Evolutionary conservation across 1,284 basidiomycete species (phyloP).

Genomic region (Sphaerobolus stellatus): DNA sequence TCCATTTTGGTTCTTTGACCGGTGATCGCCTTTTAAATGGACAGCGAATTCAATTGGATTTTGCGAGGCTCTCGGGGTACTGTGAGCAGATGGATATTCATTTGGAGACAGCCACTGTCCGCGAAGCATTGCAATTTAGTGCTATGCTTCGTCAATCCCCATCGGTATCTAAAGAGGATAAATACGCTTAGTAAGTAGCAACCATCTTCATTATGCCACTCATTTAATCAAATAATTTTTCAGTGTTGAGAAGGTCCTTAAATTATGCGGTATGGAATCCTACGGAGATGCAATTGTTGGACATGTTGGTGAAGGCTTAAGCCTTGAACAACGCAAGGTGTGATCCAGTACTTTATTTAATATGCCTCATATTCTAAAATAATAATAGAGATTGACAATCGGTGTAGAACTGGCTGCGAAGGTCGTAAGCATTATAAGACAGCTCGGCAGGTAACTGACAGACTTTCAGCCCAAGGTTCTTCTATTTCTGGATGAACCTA

Average conservation of each 20-base stretch:
- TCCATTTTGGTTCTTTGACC: constrained; percentile 74
- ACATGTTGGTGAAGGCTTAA: constrained; percentile 54
- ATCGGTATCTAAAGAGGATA: constrained; percentile 65
- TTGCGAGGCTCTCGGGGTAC: constrained; percentile 77
- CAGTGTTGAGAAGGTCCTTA: constrained; percentile 73
- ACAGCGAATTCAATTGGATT: constrained; percentile 64
- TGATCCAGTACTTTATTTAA: neutral
- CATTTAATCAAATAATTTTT: constrained; percentile 35
- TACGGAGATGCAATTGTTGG: constrained; percentile 77
- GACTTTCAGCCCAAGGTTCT: constrained; percentile 70
- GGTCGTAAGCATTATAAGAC: constrained; percentile 30
- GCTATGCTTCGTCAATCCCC: constrained; percentile 79
- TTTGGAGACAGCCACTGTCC: constrained; percentile 67
- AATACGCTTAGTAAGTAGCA: constrained; percentile 77
- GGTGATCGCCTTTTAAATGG: constrained; percentile 83
- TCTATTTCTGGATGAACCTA: constrained; percentile 82
- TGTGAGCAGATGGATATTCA: constrained; percentile 83
- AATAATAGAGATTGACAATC: constrained; percentile 61
- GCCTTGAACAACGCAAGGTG: constrained; percentile 69
- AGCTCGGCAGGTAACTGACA: neutral
- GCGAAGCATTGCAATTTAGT: constrained; percentile 82
- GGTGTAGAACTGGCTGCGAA: constrained; percentile 80
- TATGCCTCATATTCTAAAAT: neutral
- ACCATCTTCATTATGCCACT: constrained; percentile 58
- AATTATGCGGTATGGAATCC: constrained; percentile 72